Evolutionary conservation across 345 rosid genomes (phyloP), one percentile per base, ranked within the genome.

Genomic region (Carallia pectinifolia): DNA sequence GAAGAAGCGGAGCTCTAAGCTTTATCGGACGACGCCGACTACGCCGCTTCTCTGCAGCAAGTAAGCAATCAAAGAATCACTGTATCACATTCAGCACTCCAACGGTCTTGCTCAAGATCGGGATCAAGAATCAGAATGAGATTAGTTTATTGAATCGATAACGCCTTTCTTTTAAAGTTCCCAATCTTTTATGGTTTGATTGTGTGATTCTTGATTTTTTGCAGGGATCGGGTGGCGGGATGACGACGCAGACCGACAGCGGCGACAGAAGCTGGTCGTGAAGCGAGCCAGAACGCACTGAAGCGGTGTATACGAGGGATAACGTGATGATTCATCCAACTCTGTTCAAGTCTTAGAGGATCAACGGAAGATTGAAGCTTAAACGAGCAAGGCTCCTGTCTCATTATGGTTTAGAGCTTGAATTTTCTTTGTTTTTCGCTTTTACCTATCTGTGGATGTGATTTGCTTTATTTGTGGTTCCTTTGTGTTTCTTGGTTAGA

Each of bases 1-100:
- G 92, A 81, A 64, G 91, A 90, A 85, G 56, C 90, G 9, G 98
- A 92, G 70, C 84, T 83, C 55, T 87, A 87, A 60, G 98, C 92
- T 76, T 86, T 92, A 65, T 89, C 98, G 6, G 99, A 92, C 82
- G 98, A 96, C 78, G 89, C 96, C 59, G 96, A 92, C 77, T 96
- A 89, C 84, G 97, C 97, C 4, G 97, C 95, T 6, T 89, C 98
- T 38, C 80, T 83, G 61, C 91, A 80, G 40, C 98, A 92, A 71
- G 98, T 90, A 77, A 73, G 79, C 62, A 8, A 16, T 68, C 74
- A 40, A 44, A 1, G 50, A 44, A 12, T 44, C 50, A 12, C 16
- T 31, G 18, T 0, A 36, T 50, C 34, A 19, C 12, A 12, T 44
- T 44, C 15, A 44, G 50, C 16, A 44, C 12, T 15, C 50, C 50